Evolutionary conservation across 1,139 yeast genomes (phyloP).

Genomic region (Zygoascus sp.): DNA sequence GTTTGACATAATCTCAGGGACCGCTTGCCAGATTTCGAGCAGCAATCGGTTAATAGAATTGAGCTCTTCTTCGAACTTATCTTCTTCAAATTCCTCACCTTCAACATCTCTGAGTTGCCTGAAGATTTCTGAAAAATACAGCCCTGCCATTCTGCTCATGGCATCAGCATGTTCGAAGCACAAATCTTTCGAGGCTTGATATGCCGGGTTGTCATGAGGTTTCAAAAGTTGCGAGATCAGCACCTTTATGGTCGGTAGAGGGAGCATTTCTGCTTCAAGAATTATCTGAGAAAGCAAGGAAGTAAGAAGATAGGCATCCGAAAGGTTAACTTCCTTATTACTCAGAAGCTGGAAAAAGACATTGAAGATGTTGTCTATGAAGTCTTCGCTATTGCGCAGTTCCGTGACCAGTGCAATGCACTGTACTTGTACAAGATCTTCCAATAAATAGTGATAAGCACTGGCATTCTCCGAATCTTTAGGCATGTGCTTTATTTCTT

Average conservation of each 20-base stretch:
- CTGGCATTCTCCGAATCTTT: slow-evolving; percentile 49
- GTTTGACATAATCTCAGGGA: slow-evolving; percentile 69
- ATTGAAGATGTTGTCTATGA: slow-evolving; percentile 55
- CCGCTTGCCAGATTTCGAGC: slow-evolving; percentile 68
- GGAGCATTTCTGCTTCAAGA: slow-evolving; percentile 67
- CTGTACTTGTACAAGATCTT: slow-evolving; percentile 69
- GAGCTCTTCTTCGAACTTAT: slow-evolving; percentile 31
- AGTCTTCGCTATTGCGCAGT: slow-evolving; percentile 54
- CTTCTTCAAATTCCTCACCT: slow-evolving; percentile 27
- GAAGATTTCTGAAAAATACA: slow-evolving; percentile 66
- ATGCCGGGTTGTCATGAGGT: slow-evolving; percentile 49
- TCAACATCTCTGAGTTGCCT: slow-evolving; percentile 34
- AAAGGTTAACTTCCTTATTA: slow-evolving; percentile 22
- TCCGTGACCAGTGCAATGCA: slow-evolving; percentile 78
- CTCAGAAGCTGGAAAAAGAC: slow-evolving; percentile 55
- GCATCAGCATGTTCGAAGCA: slow-evolving; percentile 71
- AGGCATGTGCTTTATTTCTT: slow-evolving; percentile 52
- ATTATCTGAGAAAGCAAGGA: slow-evolving; percentile 74
- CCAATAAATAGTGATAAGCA: slow-evolving; percentile 62
- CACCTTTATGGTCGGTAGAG: slow-evolving; percentile 56
- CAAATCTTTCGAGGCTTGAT: slow-evolving; percentile 60
- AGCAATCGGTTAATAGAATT: slow-evolving; percentile 39
- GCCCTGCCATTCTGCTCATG: slow-evolving; percentile 73
- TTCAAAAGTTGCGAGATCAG: slow-evolving; percentile 53
- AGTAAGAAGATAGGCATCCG: slow-evolving; percentile 54